Evolutionary conservation across 495 filamentous ascomycete species (phyloP), one percentile per base, ranked within the genome.

Genomic region (Penicillium fimorum): DNA sequence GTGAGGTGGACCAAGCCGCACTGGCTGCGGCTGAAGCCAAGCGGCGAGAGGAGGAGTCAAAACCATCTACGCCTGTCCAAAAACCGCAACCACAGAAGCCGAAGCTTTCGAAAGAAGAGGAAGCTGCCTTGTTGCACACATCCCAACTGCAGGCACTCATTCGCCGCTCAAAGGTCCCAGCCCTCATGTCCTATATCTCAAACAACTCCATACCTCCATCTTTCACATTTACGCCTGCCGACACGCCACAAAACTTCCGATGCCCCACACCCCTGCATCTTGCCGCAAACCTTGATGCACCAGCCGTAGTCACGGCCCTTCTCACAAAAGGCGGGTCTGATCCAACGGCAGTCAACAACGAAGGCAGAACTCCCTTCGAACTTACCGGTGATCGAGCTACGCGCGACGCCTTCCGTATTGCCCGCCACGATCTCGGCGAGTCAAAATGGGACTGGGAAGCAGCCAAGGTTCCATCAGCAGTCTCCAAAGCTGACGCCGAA

Each of bases 341-440:
- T 66, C 94, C 94, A 2, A 87, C 87, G 0, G 13, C 84, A 4
- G 61, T 67, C 11, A 97, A 87, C 68, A 67, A 63, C 10, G 80
- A 83, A 35, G 88, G 86, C 18, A 88, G 85, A 63, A 87, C 91
- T 0, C 71, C 94, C 0, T 97, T 96, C 67, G 91, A 95, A 40
- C 81, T 97, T 5, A 83, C 90, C 10, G 91, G 95, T 30, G 91
- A 97, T 67, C 82, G 92, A 2, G 74, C 86, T 3, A 96, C 92
- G 0, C 83, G 94, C 1, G 93, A 97, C 63, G 90, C 91, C 5
- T 98, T 98, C 76, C 88, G 95, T 4, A 80, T 97, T 22, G 91
- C 92, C 1, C 86, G 94, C 9, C 77, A 80, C 44, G 87, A 93
- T 63, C 76, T 97, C 1, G 92, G 92, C 3, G 92, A 94, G 64